Base-by-base conservation (phyloP, 202 grass and related monocot genomes). In the Hordeum pubiflorum region DNA sequence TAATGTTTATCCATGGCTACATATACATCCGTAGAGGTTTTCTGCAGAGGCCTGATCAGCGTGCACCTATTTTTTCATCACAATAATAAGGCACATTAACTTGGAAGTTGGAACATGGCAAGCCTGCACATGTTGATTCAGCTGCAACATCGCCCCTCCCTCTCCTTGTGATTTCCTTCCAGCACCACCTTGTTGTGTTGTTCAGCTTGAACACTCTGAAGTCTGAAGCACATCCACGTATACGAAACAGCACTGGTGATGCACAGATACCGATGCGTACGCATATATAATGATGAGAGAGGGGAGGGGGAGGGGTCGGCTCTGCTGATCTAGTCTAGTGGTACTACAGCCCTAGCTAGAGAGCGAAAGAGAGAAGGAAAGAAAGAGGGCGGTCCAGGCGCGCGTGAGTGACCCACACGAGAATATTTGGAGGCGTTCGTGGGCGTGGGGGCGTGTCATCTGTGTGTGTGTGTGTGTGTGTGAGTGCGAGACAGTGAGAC, bases 401-500 rank as follows among this genome's bases (percentile, higher is more conserved):
- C 48, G 69, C 69, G 43, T 17, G 41, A 41, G 68, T 80, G 85
- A 87, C 79, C 58, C 80, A 81, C 82, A 74, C 77, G 68, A 88
- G 89, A 91, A 91, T 91, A 91, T 91, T 91, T 91, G 85, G 78
- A 88, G 89, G 58, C 59, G 50, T 70, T 84, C 76, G 70, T 76
- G 62, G 69, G 62, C 76, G 70, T 76, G 62, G 69, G 62, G 79
- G 76, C 63, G 75, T 23, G 82, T 55, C 70, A 52, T 77, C 38
- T 21, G 81, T 66, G 41, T 1, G 46, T 11, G 75, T 63, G 71
- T 69, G 74, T 82, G 39, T 13, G 9, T 39, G 88, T 86, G 88
- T 78, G 79, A 89, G 88, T 89, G 88, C 84, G 88, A 89, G 84
- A 89, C 88, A 89, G 88, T 89, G 75, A 83, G 80, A 89, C 87